Conservation (phyloP, 1,139 yeast genomes). For the Meyerozyma sp. region DNA sequence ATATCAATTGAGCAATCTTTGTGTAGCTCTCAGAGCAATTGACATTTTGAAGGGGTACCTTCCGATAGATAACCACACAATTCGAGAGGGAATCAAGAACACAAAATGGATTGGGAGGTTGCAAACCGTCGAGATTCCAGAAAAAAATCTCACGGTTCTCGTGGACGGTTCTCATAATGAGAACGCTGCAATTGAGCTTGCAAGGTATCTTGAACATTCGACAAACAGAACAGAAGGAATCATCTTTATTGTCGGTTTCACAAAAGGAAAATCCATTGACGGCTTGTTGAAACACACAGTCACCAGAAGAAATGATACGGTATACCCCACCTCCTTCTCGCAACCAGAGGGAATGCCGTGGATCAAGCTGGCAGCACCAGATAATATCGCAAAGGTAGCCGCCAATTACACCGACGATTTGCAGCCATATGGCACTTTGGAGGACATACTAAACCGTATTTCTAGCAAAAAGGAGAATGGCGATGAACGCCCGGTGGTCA, state of each 20-base stretch:
- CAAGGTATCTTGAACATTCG: conserved; percentile 22
- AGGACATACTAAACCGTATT: conserved; percentile 11
- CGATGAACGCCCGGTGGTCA: conserved; percentile 37
- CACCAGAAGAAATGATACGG: conserved; percentile 41
- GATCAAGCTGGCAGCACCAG: conserved; percentile 39
- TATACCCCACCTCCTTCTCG: conserved; percentile 60
- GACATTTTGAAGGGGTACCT: conserved; percentile 24
- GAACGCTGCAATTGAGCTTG: conserved; percentile 71
- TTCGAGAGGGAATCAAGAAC: conserved; percentile 45
- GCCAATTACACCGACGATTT: conserved; percentile 9
- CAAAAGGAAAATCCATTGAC: conserved; percentile 62
- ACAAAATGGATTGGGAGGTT: conserved; percentile 64
- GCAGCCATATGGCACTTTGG: conserved; percentile 15
- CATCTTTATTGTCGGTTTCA: conserved; percentile 67
- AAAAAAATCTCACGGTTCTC: conserved; percentile 31
- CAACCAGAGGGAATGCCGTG: conserved; percentile 90
- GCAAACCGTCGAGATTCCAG: conserved; percentile 34
- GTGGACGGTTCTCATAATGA: conserved; percentile 94
- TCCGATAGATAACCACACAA: conserved; percentile 23
- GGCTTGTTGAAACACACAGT: conserved; percentile 50
- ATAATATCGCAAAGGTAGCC: conserved; percentile 11
- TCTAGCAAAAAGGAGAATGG: conserved; percentile 9
- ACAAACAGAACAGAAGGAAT: conserved; percentile 27
- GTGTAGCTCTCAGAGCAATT: conserved; percentile 61
- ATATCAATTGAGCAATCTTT: conserved; percentile 66